Conservation (phyloP, 1,284 basidiomycete species). For the Fomitopsis pinicola region DNA sequence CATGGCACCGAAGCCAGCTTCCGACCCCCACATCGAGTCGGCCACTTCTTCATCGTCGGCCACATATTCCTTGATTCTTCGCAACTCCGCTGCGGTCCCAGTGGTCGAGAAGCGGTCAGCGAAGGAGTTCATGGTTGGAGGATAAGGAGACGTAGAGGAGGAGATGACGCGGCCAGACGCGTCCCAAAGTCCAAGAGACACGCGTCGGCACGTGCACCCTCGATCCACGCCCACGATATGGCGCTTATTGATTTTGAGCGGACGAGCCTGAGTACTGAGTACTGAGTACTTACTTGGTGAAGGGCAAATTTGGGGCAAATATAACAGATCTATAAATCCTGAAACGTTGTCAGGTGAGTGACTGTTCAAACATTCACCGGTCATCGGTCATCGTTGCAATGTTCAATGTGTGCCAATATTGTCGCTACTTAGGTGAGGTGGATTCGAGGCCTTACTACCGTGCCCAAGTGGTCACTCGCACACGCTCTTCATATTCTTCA, state of each 20-base stretch:
- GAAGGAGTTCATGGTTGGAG: conserved; percentile 69
- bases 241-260: not conserved
- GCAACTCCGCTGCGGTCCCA: conserved; percentile 44
- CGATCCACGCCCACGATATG: not conserved
- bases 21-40: conserved; percentile 74
- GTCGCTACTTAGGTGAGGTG: too few species aligned
- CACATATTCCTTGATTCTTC: conserved; percentile 44
- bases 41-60: conserved; percentile 61
- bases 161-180: conserved; percentile 48
- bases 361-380: too few species aligned
- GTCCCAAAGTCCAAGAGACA: conserved; percentile 11
- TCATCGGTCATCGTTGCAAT: too few species aligned
- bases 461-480: too few species aligned
- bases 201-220: conserved; percentile 7
- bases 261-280: too few species aligned
- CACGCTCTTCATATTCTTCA: too few species aligned
- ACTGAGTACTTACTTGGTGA: too few species aligned
- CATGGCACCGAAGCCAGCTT: conserved; percentile 74
- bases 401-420: too few species aligned
- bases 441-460: too few species aligned
- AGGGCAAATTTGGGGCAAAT: too few species aligned
- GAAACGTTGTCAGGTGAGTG: too few species aligned
- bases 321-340: too few species aligned
- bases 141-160: conserved; percentile 14
- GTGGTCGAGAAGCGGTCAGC: conserved; percentile 62